Percentiles rank a stretch among this genome's conserved stretches.
phyloP scores from a whole-genome alignment of 768 basidiomycete species.

The Hericium coralloides region DNA sequence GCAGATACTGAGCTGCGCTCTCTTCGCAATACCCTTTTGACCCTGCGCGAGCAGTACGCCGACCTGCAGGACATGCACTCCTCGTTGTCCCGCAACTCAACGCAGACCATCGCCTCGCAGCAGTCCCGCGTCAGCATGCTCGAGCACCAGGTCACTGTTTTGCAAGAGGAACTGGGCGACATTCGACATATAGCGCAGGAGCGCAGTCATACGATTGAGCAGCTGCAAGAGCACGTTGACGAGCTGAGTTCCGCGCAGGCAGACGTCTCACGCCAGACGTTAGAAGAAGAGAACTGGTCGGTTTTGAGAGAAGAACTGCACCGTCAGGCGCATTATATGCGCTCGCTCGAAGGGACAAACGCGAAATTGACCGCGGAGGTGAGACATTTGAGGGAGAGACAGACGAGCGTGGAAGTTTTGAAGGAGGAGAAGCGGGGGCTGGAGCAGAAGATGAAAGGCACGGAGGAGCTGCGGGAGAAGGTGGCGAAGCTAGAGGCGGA shows the following conservation, averaged over 20 bases:
- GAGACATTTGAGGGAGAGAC: conserved; percentile 39
- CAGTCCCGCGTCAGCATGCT: conserved; percentile 43
- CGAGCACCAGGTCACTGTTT: conserved; percentile 32
- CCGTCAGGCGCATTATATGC: conserved; percentile 53
- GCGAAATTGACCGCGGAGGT: conserved; percentile 47
- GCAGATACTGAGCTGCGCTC: conserved; percentile 42
- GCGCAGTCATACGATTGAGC: conserved; percentile 30
- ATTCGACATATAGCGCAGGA: conserved; percentile 33
- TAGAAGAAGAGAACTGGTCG: conserved; percentile 47
- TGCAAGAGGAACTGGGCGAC: conserved; percentile 41
- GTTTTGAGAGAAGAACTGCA: conserved; percentile 62
- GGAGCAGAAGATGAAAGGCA: conserved; percentile 38
- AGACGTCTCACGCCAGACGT: conserved; percentile 18
- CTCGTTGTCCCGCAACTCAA: conserved; percentile 35
- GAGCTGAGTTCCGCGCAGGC: conserved; percentile 31
- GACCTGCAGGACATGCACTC: conserved; percentile 54
- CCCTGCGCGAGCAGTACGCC: conserved; percentile 47
- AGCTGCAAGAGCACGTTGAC: conserved; percentile 41
- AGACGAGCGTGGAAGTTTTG: conserved; percentile 59
- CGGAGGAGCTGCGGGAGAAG: conserved; percentile 48
- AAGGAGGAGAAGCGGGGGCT: conserved; percentile 65
- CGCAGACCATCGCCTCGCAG: conserved; percentile 42
- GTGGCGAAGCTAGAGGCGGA: conserved; percentile 55
- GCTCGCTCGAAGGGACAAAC: conserved; percentile 51
- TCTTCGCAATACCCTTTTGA: conserved; percentile 38